A percentile compares a stretch with the other conserved stretches of the same genome.
phyloP scores from a whole-genome alignment of 1,284 basidiomycete species.

The Limonomyces culmigenus region DNA sequence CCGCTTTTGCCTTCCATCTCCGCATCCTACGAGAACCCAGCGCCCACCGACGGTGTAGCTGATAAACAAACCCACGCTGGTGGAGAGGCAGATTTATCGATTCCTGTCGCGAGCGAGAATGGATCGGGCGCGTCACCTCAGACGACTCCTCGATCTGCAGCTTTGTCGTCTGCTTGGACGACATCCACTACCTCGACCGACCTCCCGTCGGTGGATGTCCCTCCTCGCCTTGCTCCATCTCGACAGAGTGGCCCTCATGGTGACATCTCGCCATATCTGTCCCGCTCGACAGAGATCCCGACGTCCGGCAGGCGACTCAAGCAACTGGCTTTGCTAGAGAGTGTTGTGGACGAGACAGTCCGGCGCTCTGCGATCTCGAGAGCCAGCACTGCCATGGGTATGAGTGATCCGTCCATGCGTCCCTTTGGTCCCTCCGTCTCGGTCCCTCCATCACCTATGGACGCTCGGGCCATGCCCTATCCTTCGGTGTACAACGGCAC shows the following conservation, averaged over 20 bases:
- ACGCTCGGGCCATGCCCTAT: background rate
- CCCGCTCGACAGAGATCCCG: conserved; percentile 27
- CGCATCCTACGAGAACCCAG: background rate
- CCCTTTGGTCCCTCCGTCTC: background rate
- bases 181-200: conserved; percentile 1
- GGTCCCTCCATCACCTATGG: background rate
- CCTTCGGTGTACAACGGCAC: background rate
- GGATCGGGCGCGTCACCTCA: background rate
- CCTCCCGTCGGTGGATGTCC: conserved; percentile 9
- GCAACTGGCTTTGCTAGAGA: conserved; percentile 60
- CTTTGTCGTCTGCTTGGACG: background rate
- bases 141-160: background rate
- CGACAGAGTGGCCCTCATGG: conserved; percentile 19
- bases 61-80: background rate
- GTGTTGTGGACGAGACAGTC: conserved; percentile 54
- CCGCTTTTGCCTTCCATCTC: too few relatives aligned
- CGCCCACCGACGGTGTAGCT: background rate
- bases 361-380: conserved; percentile 32
- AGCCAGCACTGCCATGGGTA: background rate
- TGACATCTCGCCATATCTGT: conserved; percentile 49
- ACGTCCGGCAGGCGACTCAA: conserved; percentile 44
- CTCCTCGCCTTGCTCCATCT: conserved; percentile 5
- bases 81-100: background rate
- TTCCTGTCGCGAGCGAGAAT: background rate
- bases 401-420: background rate